phyloP scores from a whole-genome alignment of 2,329 filamentous ascomycete species.

The Tolypocladium inflatum region DNA sequence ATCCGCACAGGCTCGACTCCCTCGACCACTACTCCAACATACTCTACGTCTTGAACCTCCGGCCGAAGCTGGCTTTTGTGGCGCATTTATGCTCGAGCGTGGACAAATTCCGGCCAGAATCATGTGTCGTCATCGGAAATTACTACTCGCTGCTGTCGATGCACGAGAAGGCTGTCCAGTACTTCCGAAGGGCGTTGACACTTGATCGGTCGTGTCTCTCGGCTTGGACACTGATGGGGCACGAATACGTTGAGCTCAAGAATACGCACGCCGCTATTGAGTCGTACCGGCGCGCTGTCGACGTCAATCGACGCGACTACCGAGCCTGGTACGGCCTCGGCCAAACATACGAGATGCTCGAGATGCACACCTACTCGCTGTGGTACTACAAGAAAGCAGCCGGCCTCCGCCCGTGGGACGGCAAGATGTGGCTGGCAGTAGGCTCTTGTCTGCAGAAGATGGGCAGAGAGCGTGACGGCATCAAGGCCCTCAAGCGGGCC shows the following conservation, averaged over 20 bases:
- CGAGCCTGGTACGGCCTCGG: conserved; percentile 96
- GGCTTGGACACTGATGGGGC: conserved; percentile 97
- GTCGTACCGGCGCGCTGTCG: conserved; percentile 88
- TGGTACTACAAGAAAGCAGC: conserved; percentile 98
- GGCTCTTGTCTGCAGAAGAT: conserved; percentile 88
- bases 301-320: conserved; percentile 93
- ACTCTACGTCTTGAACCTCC: conserved; percentile 80
- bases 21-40: conserved; percentile 97
- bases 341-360: conserved; percentile 93
- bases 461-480: conserved; percentile 76
- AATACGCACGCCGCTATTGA: conserved; percentile 98
- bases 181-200: conserved; percentile 87
- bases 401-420: conserved; percentile 86
- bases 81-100: conserved; percentile 84
- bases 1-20: conserved; percentile 69
- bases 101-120: conserved; percentile 94
- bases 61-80: conserved; percentile 84
- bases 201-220: conserved; percentile 85
- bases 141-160: conserved; percentile 92
- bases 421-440: conserved; percentile 98
- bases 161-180: conserved; percentile 96
- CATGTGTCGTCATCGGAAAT: conserved; percentile 93
- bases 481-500: conserved; percentile 89
- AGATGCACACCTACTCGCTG: conserved; percentile 94
- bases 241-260: conserved; percentile 97